phyloP scores from a whole-genome alignment of 1,284 basidiomycete species.

The Schizophyllum commune region DNA sequence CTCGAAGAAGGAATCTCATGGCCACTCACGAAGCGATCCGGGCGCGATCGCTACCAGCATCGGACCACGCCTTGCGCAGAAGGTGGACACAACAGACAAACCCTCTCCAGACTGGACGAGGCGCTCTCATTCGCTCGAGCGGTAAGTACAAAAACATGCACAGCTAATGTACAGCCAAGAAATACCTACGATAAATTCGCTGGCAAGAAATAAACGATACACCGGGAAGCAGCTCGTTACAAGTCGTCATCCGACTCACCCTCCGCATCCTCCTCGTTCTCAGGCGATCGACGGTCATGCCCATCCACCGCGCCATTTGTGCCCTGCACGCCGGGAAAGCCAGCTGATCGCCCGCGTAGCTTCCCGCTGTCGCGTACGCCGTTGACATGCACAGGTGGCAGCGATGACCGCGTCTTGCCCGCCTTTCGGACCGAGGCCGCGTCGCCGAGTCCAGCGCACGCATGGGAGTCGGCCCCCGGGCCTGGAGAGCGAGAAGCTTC shows the following conservation, averaged over 20 bases:
- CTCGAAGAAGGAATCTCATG: no score
- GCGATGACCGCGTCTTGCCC: neutral
- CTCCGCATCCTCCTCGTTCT: slow-evolving; percentile 9
- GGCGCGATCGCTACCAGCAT: no score
- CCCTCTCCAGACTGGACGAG: neutral
- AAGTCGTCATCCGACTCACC: neutral
- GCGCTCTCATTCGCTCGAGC: neutral
- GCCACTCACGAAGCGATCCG: no score
- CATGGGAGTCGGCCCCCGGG: neutral
- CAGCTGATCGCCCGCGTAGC: neutral
- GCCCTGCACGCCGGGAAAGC: neutral
- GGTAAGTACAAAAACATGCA: neutral
- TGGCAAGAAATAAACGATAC: neutral
- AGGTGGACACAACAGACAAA: neutral
- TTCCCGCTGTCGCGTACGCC: neutral
- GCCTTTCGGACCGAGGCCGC: neutral
- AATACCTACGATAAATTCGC: neutral
- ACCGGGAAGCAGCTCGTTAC: neutral
- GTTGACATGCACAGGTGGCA: neutral
- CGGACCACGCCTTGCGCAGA: no score
- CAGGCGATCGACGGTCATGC: slow-evolving; percentile 24
- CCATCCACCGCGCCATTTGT: neutral
- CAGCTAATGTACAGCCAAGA: neutral
- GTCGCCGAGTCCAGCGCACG: neutral
- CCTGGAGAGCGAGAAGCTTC: neutral